Base-by-base conservation (phyloP, 2,329 filamentous ascomycete species). In the Fusarium sp. region DNA sequence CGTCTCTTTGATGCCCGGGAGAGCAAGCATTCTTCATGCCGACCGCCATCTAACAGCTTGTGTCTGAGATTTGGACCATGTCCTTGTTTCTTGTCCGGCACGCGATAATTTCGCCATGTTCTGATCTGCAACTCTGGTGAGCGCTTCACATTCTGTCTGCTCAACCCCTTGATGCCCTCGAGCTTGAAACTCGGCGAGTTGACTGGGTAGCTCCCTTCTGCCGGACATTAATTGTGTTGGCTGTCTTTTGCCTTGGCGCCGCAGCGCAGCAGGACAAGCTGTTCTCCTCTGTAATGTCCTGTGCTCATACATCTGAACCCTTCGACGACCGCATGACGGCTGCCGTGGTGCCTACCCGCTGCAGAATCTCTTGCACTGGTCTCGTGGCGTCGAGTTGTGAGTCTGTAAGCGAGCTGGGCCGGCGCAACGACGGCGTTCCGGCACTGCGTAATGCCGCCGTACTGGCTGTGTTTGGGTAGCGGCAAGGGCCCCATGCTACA, bases 1-100 rank as follows among this genome's bases (percentile, higher is more conserved):
- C 68, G 68, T 67, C 72, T 83, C 82, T 81, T 80, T 80, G 77
- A 83, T 82, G 46, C 76, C 84, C 80, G 83, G 85, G 81, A 74
- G 33, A 17, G 11, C 40, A 42, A 38, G 59, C 60, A 31, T 42
- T 62, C 27, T 40, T 62, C 46, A 44, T 51, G 51, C 62, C 42
- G 44, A 27, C 51, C 42, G 40, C 40, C 40, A 29, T 66, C 58
- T 55, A 53, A 64, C 62, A 42, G 17, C 14, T 36, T 22, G 22
- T 36, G 70, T 53, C 44, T 63, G 49, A 67, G 62, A 64, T 69
- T 57, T 49, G 59, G 42, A 33, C 59, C 20, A 57, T n/a, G 42
- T n/a, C 55, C 36, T 31, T 44, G 55, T 67, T 59, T 60, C 36
- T 64, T 57, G 31, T 68, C 64, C 64, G 60, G 59, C 60, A 67